Evolutionary conservation across 2,329 filamentous ascomycete species (phyloP).

Genomic region (Trichoderma sp.): DNA sequence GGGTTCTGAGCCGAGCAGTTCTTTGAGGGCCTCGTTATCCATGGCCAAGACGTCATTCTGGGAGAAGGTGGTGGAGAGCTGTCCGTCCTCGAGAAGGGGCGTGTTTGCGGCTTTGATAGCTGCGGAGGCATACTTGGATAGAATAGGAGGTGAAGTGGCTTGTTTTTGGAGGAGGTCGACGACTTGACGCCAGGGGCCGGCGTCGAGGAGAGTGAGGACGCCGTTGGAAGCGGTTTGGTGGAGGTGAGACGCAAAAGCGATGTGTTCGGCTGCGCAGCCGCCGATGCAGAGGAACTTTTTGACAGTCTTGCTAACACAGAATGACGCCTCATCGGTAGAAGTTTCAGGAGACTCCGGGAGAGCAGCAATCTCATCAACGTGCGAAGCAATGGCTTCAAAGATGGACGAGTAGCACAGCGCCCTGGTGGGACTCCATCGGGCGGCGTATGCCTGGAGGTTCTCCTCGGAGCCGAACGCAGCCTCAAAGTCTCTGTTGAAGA

Average conservation of each 20-base stretch:
- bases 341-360: neutral
- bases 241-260: constrained; percentile 53
- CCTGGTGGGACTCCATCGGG: constrained; percentile 86
- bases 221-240: constrained; percentile 33
- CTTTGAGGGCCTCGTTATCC: constrained; percentile 36
- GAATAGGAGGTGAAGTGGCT: constrained; percentile 53
- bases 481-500: constrained; percentile 84
- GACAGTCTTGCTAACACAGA: constrained; percentile 30
- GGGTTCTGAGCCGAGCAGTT: constrained; percentile 39
- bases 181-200: constrained; percentile 73
- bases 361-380: constrained; percentile 37
- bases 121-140: constrained; percentile 57
- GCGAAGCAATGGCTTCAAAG: constrained; percentile 43
- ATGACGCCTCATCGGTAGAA: neutral
- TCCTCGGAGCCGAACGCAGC: constrained; percentile 73
- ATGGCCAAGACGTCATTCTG: constrained; percentile 54
- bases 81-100: constrained; percentile 44
- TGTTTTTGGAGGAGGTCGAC: constrained; percentile 58
- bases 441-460: constrained; percentile 78
- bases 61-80: constrained; percentile 46
- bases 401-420: constrained; percentile 75
- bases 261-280: constrained; percentile 64
- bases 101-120: constrained; percentile 47
- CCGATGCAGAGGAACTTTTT: constrained; percentile 51
- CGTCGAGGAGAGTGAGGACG: constrained; percentile 70